Base-by-base conservation (phyloP, 116 monocot species). In the Thalassia testudinum region DNA sequence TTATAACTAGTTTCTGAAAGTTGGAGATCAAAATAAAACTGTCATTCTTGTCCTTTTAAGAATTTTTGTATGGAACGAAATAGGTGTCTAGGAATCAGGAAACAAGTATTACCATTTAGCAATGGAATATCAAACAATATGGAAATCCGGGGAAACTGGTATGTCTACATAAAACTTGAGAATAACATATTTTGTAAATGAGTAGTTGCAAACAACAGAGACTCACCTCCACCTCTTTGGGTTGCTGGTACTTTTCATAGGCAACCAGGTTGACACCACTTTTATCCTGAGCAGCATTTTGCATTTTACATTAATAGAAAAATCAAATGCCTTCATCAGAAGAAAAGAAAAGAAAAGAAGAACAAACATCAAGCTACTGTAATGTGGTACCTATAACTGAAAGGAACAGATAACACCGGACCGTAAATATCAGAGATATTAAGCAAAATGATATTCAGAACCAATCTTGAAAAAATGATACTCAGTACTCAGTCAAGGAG, bases 221-320 rank as follows among this genome's bases (percentile, higher is more conserved):
- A 22, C 55, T 34, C 57, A 88, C 95, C 95, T 97, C 95, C 49
- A 88, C 88, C 51, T 97, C 95, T 70, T 76, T 81, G 49, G 95
- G 79, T 71, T 97, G 81, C 25, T 79, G 45, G 52, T 72, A 97
- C 57, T 82, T 97, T 57, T 97, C 95, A 77, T 87, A 81, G 22
- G 95, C 95, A 71, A 85, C 82, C 47, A 97, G 66, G 23, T 81
- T 65, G 12, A 82, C 77, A 51, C 88, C 82, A 64, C 95, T 97
- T 66, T 97, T 97, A 40, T 88, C 95, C 95, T 95, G 70, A 66
- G 20, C 24, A 43, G 0, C 15, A 45, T 45, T n/a, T n/a, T n/a
- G 15, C 15, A 20, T 45, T 5, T 2, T 6, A 20, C 45, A n/a
- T 45, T 45, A 45, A 45, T 15, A 45, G 10, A 7, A 40, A 40